phyloP scores from a whole-genome alignment of 768 basidiomycete genomes.

The Lactarius sp. region DNA sequence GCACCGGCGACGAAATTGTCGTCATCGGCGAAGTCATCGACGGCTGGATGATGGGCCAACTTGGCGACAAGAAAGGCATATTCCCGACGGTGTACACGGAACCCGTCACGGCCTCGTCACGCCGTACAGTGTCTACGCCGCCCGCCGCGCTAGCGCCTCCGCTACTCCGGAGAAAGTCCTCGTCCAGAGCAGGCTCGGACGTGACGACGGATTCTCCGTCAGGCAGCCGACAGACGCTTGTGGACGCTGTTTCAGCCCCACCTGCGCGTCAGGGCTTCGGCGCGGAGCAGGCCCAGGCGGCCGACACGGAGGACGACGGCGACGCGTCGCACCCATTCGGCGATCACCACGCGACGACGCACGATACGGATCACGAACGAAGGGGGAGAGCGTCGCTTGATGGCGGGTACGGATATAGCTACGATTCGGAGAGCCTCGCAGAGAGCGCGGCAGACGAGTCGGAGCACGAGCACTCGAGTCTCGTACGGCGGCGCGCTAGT shows the following conservation, averaged over 20 bases:
- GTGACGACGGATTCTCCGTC: conserved; percentile 11
- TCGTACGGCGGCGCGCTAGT: conserved; percentile 29
- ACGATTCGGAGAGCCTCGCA: conserved; percentile 40
- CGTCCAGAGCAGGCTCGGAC: conserved; percentile 7
- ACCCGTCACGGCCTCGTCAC: conserved; percentile 32
- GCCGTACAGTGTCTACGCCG: conserved; percentile 29
- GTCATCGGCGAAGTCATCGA: conserved; percentile 79
- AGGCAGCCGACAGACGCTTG: conserved; percentile 21
- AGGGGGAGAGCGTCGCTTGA: conserved; percentile 39
- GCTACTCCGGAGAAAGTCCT: conserved; percentile 16
- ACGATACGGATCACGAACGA: conserved; percentile 11
- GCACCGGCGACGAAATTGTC: conserved; percentile 65
- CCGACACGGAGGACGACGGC: conserved; percentile 29
- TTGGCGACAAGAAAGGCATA: conserved; percentile 64
- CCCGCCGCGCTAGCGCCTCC: conserved; percentile 12
- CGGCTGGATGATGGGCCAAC: conserved; percentile 88
- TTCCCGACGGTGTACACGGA: conserved; percentile 82
- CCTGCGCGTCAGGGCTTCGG: conserved; percentile 43
- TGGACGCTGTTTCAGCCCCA: conserved; percentile 35
- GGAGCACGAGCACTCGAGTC: conserved; percentile 41
- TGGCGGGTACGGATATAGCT: conserved; percentile 33
- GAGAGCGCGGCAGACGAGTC: conserved; percentile 34
- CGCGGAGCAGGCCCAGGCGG: conserved; percentile 35
- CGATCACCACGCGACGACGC: conserved; percentile 41
- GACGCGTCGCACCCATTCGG: conserved; percentile 50